phyloP scores from a whole-genome alignment of 2,329 filamentous ascomycete genomes.

The Pyrenochaeta sp. region DNA sequence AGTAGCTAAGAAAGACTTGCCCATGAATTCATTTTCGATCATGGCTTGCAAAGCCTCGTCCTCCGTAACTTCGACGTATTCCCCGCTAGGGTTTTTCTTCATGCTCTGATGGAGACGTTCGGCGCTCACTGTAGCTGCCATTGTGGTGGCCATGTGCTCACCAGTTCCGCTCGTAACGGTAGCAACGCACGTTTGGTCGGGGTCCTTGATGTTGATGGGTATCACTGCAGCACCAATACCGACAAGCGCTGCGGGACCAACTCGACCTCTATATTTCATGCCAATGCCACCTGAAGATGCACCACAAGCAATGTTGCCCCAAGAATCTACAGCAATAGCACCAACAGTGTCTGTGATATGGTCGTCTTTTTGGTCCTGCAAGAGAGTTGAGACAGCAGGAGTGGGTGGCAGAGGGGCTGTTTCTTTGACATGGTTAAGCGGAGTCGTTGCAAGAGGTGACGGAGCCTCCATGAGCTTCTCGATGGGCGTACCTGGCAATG shows the following conservation, averaged over 20 bases:
- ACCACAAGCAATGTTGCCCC: constrained; percentile 88
- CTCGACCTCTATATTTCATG: constrained; percentile 93
- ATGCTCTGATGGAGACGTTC: constrained; percentile 80
- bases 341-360: constrained; percentile 93
- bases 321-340: constrained; percentile 87
- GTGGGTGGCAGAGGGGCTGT: constrained; percentile 12
- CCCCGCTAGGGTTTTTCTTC: constrained; percentile 66
- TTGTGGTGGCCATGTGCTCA: constrained; percentile 96
- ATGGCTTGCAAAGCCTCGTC: constrained; percentile 81
- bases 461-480: constrained; percentile 8
- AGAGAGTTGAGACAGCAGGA: constrained; percentile 2
- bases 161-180: constrained; percentile 93
- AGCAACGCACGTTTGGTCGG: constrained; percentile 74
- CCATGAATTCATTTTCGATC: constrained; percentile 90
- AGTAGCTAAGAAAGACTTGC: constrained; percentile 47
- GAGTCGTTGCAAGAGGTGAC: constrained; percentile 16
- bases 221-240: constrained; percentile 90
- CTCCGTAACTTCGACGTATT: constrained; percentile 72
- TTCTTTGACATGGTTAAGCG: constrained; percentile 20
- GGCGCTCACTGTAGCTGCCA: constrained; percentile 86
- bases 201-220: constrained; percentile 75
- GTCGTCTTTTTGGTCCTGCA: constrained; percentile 52
- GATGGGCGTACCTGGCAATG: constrained; percentile 13
- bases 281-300: constrained; percentile 98
- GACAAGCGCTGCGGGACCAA: constrained; percentile 91